Evolutionary conservation across 2,329 filamentous ascomycete species (phyloP).

Genomic region (Scedosporium dehoogii): DNA sequence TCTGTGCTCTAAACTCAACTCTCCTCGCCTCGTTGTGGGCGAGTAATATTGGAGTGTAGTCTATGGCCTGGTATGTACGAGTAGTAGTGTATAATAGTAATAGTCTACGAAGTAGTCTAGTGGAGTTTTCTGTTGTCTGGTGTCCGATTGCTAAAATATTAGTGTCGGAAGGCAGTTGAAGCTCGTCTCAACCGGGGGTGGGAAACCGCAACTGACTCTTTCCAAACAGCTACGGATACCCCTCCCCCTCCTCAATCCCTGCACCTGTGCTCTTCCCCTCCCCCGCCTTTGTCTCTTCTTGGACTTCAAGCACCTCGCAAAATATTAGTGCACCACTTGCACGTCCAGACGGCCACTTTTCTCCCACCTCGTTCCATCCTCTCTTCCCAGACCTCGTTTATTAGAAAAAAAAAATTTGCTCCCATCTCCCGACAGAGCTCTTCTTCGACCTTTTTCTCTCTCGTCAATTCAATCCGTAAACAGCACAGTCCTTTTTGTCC

Average conservation of each 20-base stretch:
- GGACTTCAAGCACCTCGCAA: not conserved
- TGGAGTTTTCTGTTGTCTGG: too few relatives aligned
- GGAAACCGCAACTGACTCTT: not conserved
- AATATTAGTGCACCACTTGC: not conserved
- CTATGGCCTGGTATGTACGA: too few relatives aligned
- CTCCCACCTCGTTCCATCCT: not conserved
- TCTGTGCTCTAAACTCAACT: not conserved
- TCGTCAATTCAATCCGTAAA: conserved; percentile 13
- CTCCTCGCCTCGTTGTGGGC: not conserved
- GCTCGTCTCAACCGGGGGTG: not conserved
- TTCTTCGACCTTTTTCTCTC: conserved; percentile 10
- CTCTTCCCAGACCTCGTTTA: not conserved
- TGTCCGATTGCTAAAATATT: not conserved
- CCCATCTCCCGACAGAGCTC: not conserved
- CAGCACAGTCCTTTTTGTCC: conserved; percentile 11
- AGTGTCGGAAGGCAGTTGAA: not conserved
- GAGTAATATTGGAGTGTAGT: too few relatives aligned
- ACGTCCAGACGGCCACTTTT: not conserved
- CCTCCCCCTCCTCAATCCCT: not conserved
- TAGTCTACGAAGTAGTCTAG: not conserved
- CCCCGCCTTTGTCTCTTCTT: not conserved
- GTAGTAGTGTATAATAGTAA: not conserved
- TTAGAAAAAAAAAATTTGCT: not conserved
- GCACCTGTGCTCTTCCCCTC: not conserved
- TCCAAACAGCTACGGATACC: conserved; percentile 1